phyloP scores from a whole-genome alignment of 2,329 filamentous ascomycete species.

The Arthrobotrys iridis region DNA sequence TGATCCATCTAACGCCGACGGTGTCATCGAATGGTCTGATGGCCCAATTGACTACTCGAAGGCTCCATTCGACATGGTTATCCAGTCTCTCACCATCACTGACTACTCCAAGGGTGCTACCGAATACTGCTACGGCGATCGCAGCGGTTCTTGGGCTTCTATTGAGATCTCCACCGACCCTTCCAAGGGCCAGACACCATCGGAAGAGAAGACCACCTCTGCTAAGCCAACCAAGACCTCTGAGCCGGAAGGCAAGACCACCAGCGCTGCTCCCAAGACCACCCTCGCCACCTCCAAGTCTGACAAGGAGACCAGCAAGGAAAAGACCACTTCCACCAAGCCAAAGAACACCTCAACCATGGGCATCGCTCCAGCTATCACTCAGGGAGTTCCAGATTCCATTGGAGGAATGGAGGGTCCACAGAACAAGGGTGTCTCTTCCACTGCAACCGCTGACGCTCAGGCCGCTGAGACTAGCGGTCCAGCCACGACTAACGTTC shows the following conservation, averaged over 20 bases:
- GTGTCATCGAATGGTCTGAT: slow-evolving; percentile 77
- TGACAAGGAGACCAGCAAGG: slow-evolving; percentile 17
- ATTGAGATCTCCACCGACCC: slow-evolving; percentile 67
- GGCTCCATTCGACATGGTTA: slow-evolving; percentile 86
- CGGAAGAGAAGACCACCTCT: not conserved
- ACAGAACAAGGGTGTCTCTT: slow-evolving; percentile 42
- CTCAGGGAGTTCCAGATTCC: slow-evolving; percentile 45
- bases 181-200: slow-evolving; percentile 1
- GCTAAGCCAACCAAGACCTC: slow-evolving; percentile 1
- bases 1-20: slow-evolving; percentile 79
- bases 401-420: slow-evolving; percentile 32
- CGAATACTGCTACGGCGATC: slow-evolving; percentile 82
- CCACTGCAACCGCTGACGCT: not conserved
- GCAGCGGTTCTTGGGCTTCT: slow-evolving; percentile 78
- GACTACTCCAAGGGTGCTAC: slow-evolving; percentile 92
- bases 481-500: not conserved
- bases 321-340: slow-evolving; percentile 25
- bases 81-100: slow-evolving; percentile 77
- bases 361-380: slow-evolving; percentile 37
- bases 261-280: slow-evolving; percentile 20
- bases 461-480: slow-evolving; percentile 20
- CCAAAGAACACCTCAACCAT: slow-evolving; percentile 32
- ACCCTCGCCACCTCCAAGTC: slow-evolving; percentile 15
- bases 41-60: slow-evolving; percentile 83
- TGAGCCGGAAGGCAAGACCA: slow-evolving; percentile 20